Conservation (phyloP, 1,284 basidiomycete species). For the Tremellales sp. region DNA sequence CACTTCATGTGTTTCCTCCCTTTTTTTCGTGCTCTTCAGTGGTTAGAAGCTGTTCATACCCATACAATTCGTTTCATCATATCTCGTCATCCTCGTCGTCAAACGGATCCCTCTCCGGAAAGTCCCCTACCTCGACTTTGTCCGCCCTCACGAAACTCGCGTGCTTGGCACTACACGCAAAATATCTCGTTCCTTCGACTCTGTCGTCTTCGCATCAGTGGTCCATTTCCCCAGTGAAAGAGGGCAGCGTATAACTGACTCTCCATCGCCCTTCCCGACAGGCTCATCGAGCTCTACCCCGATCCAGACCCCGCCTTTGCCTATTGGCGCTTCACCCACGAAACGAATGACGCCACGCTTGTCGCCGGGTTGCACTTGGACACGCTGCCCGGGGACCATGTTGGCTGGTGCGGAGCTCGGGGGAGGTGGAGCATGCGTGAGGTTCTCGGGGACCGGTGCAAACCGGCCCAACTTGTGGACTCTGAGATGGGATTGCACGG, state of each 20-base stretch:
- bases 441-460: conserved; percentile 50
- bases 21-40: no score
- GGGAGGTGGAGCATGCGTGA: conserved; percentile 27
- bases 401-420: conserved; percentile 22
- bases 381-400: conserved; percentile 63
- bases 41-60: not conserved
- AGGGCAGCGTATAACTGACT: no score
- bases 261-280: conserved; percentile 90
- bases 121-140: conserved; percentile 79
- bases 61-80: conserved; percentile 44
- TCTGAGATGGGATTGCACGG: conserved; percentile 86
- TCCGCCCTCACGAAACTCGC: conserved; percentile 87
- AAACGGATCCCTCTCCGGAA: conserved; percentile 69
- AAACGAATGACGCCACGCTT: conserved; percentile 81
- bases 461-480: conserved; percentile 86
- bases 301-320: conserved; percentile 66
- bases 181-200: conserved; percentile 80
- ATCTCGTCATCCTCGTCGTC: conserved; percentile 69
- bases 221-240: no score
- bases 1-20: no score
- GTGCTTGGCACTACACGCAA: conserved; percentile 68
- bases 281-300: conserved; percentile 97
- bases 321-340: conserved; percentile 76
- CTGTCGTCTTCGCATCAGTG: conserved; percentile 51
- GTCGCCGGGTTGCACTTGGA: conserved; percentile 62